Conservation (phyloP, 352 stramenopile genomes). For the Hyaloperonospora brassicae region DNA sequence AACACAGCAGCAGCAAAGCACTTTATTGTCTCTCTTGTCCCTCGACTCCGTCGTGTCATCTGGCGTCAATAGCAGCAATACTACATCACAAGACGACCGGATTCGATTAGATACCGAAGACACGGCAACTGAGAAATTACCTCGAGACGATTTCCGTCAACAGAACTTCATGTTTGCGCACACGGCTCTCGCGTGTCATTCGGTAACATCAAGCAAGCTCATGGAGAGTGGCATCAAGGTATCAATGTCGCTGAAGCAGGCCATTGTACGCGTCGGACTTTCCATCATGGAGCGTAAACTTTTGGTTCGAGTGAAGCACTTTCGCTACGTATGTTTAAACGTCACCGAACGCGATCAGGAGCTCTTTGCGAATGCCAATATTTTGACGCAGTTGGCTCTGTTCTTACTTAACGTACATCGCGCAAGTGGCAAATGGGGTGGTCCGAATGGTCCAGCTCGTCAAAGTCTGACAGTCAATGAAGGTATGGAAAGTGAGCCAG, state of each 20-base stretch:
- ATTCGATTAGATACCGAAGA: conserved; percentile 21
- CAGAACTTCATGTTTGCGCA: conserved; percentile 77
- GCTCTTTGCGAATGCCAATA: conserved; percentile 91
- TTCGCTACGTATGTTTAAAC: conserved; percentile 94
- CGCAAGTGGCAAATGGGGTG: conserved; percentile 91
- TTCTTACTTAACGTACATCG: conserved; percentile 94
- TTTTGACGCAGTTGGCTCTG: conserved; percentile 89
- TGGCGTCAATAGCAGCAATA: conserved; percentile 1
- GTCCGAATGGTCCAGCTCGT: conserved; percentile 12
- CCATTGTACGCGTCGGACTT: conserved; percentile 89
- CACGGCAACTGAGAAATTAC: conserved; percentile 16
- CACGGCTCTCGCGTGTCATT: conserved; percentile 61
- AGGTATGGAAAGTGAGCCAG: conserved; percentile 25
- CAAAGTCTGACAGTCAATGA: conserved; percentile 32
- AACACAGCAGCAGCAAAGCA: conserved; percentile 44
- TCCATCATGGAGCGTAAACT: conserved; percentile 93
- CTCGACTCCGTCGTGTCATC: conserved; percentile 22
- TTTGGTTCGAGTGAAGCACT: conserved; percentile 93
- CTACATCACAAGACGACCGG: conserved; percentile 3
- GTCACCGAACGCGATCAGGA: conserved; percentile 73
- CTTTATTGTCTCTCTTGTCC: conserved; percentile 33
- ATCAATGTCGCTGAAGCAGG: conserved; percentile 92
- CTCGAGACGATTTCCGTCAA: conserved; percentile 56
- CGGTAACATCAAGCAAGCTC: conserved; percentile 55
- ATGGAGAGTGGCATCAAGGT: conserved; percentile 92